A percentile compares a stretch with the other conserved stretches of the same genome.
These are phyloP conservation scores for Leucogyrophana mollusca DNA, from an alignment of 768 basidiomycete species.

Conservation along the genomic window DNA sequence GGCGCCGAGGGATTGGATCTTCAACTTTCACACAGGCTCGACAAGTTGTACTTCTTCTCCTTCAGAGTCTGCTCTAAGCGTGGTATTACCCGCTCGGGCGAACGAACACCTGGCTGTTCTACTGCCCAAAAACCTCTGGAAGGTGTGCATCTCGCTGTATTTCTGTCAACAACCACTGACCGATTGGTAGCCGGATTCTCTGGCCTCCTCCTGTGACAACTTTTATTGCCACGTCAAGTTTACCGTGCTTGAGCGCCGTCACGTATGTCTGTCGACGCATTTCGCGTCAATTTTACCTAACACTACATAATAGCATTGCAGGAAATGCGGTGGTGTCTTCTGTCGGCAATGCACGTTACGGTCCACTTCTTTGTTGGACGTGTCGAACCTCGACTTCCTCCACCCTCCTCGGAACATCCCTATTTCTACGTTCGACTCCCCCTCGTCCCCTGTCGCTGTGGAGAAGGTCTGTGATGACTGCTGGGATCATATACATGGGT, in stretches of 20 bases:
- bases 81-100: constrained; percentile 19
- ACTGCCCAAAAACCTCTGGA: constrained; percentile 70
- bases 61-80: constrained; percentile 14
- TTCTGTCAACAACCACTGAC: constrained; percentile 6
- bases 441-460: constrained; percentile 53
- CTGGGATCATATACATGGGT: constrained; percentile 70
- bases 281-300: constrained; percentile 14
- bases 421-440: constrained; percentile 54
- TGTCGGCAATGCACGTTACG: constrained; percentile 63
- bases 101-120: constrained; percentile 82
- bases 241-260: constrained; percentile 70
- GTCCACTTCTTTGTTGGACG: constrained; percentile 65
- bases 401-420: constrained; percentile 70
- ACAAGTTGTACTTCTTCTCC: constrained; percentile 19
- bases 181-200: constrained; percentile 52
- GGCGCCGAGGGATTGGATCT: not conserved
- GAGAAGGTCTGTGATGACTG: constrained; percentile 80
- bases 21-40: constrained; percentile 11
- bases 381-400: constrained; percentile 67
- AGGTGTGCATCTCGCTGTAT: constrained; percentile 40
- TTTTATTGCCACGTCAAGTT: constrained; percentile 67
- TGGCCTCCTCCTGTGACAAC: constrained; percentile 67
- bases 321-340: constrained; percentile 81
- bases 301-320: constrained; percentile 58
- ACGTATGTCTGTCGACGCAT: constrained; percentile 46